Evolutionary conservation across 208 protist genomes (phyloP).

Genomic region (Trypanosoma brucei): DNA sequence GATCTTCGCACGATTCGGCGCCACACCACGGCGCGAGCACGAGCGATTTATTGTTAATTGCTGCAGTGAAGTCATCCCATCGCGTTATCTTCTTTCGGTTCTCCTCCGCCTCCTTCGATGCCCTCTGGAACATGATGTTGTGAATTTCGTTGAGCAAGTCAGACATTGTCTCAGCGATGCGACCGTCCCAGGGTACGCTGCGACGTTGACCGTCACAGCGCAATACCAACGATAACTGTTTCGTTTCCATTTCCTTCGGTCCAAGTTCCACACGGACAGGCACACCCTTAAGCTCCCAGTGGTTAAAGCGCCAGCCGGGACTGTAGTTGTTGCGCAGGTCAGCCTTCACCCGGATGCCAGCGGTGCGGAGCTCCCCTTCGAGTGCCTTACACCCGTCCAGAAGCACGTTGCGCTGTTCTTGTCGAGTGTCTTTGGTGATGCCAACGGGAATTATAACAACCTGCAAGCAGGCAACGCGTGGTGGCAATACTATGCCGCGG

Average conservation of each 20-base stretch:
- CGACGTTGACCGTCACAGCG: conserved; percentile 71
- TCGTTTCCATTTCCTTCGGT: conserved; percentile 92
- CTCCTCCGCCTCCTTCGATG: conserved; percentile 41
- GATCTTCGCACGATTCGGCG: conserved; percentile 87
- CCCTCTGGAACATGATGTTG: conserved; percentile 68
- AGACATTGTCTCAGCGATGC: conserved; percentile 25
- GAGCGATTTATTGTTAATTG: conserved; percentile 88
- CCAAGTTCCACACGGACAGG: conserved; percentile 98
- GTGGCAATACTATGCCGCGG: conserved; percentile 98
- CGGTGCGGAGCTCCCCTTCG: conserved; percentile 49
- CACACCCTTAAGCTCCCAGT: conserved; percentile 97
- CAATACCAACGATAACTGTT: conserved; percentile 47
- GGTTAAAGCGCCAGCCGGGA: conserved; percentile 97
- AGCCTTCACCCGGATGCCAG: conserved; percentile 81
- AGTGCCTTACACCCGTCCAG: conserved; percentile 50
- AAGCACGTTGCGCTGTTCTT: conserved; percentile 48
- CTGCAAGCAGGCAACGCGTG: conserved; percentile 95
- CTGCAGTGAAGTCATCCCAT: conserved; percentile 91
- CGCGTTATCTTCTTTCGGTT: conserved; percentile 55
- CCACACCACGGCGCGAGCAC: conserved; percentile 92
- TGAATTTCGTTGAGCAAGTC: conserved; percentile 91
- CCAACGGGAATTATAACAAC: conserved; percentile 91
- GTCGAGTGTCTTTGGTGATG: conserved; percentile 81
- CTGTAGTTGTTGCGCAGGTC: conserved; percentile 95
- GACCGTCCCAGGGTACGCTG: conserved; percentile 51